Percentiles rank a stretch among this genome's conserved stretches.
Evolutionary conservation across 257 asterid species (phyloP).

Genomic region (Cynanchum wilfordii): DNA sequence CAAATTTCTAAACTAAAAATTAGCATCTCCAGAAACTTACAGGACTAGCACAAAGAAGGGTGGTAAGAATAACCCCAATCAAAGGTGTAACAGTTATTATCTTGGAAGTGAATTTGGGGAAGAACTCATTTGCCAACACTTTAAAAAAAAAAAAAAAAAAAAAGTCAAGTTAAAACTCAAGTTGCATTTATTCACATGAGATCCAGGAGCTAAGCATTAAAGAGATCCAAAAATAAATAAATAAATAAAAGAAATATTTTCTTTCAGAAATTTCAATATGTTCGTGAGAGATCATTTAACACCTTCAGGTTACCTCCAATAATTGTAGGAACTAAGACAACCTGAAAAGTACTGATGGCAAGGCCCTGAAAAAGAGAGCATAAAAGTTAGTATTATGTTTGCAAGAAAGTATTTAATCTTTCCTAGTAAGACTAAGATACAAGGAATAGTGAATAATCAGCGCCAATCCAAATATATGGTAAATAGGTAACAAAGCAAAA

Average conservation of each 20-base stretch:
- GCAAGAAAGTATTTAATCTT: background rate
- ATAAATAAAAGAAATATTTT: background rate
- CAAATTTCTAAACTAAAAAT: background rate
- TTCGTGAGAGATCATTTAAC: background rate
- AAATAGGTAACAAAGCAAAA: background rate
- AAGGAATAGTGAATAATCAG: background rate
- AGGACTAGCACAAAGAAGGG: constrained; percentile 97
- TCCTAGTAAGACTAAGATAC: background rate
- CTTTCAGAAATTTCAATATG: background rate
- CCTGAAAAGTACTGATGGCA: constrained; percentile 94
- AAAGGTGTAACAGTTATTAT: constrained; percentile 71
- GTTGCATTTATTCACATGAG: background rate
- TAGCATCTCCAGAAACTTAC: constrained; percentile 40
- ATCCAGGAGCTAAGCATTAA: constrained; percentile 7
- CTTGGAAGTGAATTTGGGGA: constrained; percentile 89
- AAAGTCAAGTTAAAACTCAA: constrained; percentile 1
- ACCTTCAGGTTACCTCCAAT: constrained; percentile 68
- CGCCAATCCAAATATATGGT: background rate
- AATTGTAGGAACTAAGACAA: constrained; percentile 88
- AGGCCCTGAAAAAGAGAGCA: constrained; percentile 59
- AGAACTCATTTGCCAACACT: constrained; percentile 79
- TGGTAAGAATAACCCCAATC: constrained; percentile 83
- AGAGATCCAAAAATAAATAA: background rate
- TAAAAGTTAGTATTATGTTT: background rate
- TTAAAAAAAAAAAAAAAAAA: constrained; percentile 37